These are phyloP conservation scores for Taiozyma sp. DNA, from an alignment of 1,139 yeast genomes.

Conservation along the genomic window DNA sequence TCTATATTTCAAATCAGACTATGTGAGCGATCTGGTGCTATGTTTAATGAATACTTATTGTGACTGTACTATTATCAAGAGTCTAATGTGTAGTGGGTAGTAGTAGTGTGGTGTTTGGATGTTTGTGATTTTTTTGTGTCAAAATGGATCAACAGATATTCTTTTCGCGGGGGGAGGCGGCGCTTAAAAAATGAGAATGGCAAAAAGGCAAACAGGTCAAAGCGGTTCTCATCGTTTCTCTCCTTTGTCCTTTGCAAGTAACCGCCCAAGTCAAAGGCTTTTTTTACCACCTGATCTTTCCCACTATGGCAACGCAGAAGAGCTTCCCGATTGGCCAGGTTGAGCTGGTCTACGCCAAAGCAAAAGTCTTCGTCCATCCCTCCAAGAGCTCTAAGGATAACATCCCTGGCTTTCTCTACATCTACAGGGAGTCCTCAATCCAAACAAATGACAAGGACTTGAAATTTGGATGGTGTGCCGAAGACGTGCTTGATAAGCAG, in stretches of 20 bases:
- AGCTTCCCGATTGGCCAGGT: conserved; percentile 12
- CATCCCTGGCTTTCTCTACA: conserved; percentile 67
- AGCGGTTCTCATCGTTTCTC: too few species aligned
- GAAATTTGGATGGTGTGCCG: conserved; percentile 75
- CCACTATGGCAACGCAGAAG: neutral
- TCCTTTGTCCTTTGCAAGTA: too few species aligned
- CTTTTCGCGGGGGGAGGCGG: neutral
- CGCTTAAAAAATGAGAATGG: neutral
- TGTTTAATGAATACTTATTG: neutral
- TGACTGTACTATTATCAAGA: neutral
- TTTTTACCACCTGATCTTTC: too few species aligned
- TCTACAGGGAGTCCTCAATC: conserved; percentile 44
- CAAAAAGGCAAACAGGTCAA: neutral
- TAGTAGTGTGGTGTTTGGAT: neutral
- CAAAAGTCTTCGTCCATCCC: conserved; percentile 81
- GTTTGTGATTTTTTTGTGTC: neutral
- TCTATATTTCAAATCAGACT: neutral
- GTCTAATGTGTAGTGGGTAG: neutral
- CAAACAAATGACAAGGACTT: conserved; percentile 47
- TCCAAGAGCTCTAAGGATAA: conserved; percentile 70
- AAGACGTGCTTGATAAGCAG: conserved; percentile 41
- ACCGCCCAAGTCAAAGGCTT: too few species aligned
- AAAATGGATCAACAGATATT: neutral
- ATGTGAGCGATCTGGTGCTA: neutral
- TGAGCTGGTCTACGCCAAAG: conserved; percentile 32